Conservation (phyloP, 345 rosid genomes). For the Brassica incana region DNA sequence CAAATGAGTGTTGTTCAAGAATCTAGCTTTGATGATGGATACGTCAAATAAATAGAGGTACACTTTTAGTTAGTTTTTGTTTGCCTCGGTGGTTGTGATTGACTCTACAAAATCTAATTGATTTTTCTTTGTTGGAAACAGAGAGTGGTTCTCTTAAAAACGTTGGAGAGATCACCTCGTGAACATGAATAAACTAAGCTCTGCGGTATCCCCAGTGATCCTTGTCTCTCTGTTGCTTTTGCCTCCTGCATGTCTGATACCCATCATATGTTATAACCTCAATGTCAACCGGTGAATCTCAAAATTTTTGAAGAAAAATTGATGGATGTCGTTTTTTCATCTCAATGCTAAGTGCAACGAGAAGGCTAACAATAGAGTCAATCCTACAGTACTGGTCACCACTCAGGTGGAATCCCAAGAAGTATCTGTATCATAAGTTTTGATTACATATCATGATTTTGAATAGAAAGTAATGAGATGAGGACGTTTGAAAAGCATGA, state of each 20-base stretch:
- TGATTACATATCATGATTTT: too few species aligned
- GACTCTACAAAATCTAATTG: background rate
- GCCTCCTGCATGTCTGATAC: constrained; percentile 16
- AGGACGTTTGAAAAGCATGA: background rate
- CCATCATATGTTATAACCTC: constrained; percentile 11
- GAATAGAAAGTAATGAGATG: too few species aligned
- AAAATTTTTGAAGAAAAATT: too few species aligned
- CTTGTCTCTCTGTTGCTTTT: background rate
- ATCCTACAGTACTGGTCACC: constrained; percentile 86
- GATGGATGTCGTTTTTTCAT: constrained; percentile 62
- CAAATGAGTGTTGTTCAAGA: constrained; percentile 53
- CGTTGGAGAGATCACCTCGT: constrained; percentile 94
- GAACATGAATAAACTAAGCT: constrained; percentile 85
- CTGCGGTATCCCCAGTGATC: constrained; percentile 58
- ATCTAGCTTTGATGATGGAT: constrained; percentile 73
- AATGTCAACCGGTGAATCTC: constrained; percentile 52
- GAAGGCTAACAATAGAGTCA: constrained; percentile 79
- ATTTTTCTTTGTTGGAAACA: constrained; percentile 32
- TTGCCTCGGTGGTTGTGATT: background rate
- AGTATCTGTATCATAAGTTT: constrained; percentile 39
- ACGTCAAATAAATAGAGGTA: constrained; percentile 89
- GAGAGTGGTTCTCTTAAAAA: constrained; percentile 89
- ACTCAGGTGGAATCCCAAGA: constrained; percentile 55
- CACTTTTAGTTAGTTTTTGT: background rate
- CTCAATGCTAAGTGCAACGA: constrained; percentile 93